Percentiles rank a stretch among this genome's conserved stretches.
These are phyloP conservation scores for Aspergillus aculeatinus DNA, from an alignment of 2,329 filamentous ascomycete genomes.

Conservation along the genomic window DNA sequence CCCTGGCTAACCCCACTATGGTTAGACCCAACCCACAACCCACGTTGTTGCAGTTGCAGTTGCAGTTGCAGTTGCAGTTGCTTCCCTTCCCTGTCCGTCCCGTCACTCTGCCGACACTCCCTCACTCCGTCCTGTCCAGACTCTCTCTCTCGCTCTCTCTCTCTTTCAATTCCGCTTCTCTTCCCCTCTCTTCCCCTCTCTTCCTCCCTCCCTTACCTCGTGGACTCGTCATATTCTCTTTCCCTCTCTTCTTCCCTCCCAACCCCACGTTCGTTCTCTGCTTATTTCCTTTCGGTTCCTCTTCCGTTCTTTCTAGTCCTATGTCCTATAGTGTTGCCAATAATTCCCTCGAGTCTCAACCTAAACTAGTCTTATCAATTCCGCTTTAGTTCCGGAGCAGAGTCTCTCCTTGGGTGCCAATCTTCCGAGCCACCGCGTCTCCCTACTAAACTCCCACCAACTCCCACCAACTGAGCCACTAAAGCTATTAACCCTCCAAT, in stretches of 20 bases:
- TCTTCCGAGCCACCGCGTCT: conserved; percentile 3
- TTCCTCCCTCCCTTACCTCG: background rate
- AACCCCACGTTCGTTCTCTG: background rate
- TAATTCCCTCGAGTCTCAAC: background rate
- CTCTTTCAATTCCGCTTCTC: background rate
- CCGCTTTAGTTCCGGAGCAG: conserved; percentile 1
- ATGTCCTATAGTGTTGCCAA: background rate
- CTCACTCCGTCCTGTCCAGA: background rate
- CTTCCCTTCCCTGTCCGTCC: background rate
- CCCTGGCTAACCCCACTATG: conserved; percentile 19
- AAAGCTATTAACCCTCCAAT: background rate
- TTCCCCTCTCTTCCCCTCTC: conserved; percentile 5
- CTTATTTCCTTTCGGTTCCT: background rate
- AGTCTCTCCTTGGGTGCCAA: conserved; percentile 3
- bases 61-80: background rate
- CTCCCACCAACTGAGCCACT: too few species aligned
- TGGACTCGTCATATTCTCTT: conserved; percentile 8
- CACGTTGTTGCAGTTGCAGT: conserved; percentile 8
- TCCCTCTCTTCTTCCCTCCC: conserved; percentile 1
- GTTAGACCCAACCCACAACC: conserved; percentile 6
- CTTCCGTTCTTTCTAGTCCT: background rate
- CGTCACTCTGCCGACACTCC: background rate
- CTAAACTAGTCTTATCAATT: background rate
- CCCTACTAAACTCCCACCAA: background rate
- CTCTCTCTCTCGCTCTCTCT: background rate